Base-by-base conservation (phyloP, 208 protist species). In the Phytomonas francai region DNA sequence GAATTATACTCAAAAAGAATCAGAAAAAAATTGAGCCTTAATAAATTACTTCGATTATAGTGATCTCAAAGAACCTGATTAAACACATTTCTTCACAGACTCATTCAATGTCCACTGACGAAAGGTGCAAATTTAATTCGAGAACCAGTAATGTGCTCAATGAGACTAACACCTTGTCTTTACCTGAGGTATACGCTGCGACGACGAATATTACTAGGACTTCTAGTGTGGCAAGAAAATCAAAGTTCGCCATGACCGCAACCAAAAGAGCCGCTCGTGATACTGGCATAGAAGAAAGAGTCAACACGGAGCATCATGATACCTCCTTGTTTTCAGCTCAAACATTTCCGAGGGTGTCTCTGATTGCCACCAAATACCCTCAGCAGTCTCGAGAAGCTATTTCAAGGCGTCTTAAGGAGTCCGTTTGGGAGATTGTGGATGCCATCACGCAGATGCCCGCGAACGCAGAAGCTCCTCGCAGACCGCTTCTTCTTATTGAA, bases 401-500 rank as follows among this genome's bases (percentile, higher is more conserved):
- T 25, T 54, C 45, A 19, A 54, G 25, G 25, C 45, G 19, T 6
- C 45, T 54, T 9, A 54, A 9, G 5, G 45, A 54, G 19, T 54
- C 45, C 19, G 45, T 54, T 1, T 54, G 11, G 45, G 45, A 54
- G 45, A 19, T 54, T 8, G 45, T 54, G 45, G 45, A 54, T 54
- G 19, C 45, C 19, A 54, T 54, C 45, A 54, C 45, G 2, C 45
- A 54, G 19, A 54, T 25, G 45, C 45, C 45, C 19, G 22, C 28
- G 4, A 36, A 36, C 58, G 36, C 56, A 1, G 67, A 34, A 4
- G 56, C 30, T 7, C 32, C 32, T 49, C 57, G 67, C 14, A 30
- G 59, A 36, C 62, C 67, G 16, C 16, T 63, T 14, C 19, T 58
- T 57, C 22, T 63, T 6, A 63, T 63, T 56, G 22, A 49, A 49